Evolutionary conservation across 441 rosid species (phyloP), one percentile per base, ranked within the genome.

Genomic region (Populus hybrid): DNA sequence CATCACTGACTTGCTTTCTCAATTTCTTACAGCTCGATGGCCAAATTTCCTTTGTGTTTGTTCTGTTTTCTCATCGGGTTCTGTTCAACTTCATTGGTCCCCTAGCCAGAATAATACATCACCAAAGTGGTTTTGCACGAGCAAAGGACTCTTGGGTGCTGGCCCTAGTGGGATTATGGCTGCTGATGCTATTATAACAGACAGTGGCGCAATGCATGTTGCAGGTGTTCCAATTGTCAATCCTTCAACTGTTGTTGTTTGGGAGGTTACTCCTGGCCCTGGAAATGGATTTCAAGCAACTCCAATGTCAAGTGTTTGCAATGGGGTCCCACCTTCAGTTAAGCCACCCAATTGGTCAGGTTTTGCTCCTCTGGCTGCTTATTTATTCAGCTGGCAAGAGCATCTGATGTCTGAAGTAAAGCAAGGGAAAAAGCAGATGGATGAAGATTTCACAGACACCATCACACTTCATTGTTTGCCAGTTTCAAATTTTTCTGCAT

Each of bases 151-250:
- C 77, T 86, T 97, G 90, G 99, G 98, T 83, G 98, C 98, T 77
- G 99, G 99, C 46, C 99, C 99, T 81, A 93, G 99, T 83, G 98
- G 99, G 63, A 97, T 97, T 81, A 94, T 97, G 99, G 99, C 99
- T 81, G 99, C 99, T 74, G 99, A 97, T 93, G 98, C 97, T 72
- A 94, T 97, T 73, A 85, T 94, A 87, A 97, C 98, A 12, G 98
- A 97, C 81, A 93, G 94, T 79, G 98, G 99, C 77, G 97, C 97
- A 72, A 88, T 97, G 97, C 98, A 94, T 83, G 97, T 97, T 81
- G 99, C 99, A 46, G 99, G 99, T 61, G 99, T 94, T 83, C 99
- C 99, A 77, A 94, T 97, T 85, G 98, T 94, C 72, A 97, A 94
- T 78, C 99, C 99, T 24, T 94, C 99, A 79, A 94, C 99, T 81